Conservation (phyloP, 768 basidiomycete genomes). For the Sutorius australiensis region DNA sequence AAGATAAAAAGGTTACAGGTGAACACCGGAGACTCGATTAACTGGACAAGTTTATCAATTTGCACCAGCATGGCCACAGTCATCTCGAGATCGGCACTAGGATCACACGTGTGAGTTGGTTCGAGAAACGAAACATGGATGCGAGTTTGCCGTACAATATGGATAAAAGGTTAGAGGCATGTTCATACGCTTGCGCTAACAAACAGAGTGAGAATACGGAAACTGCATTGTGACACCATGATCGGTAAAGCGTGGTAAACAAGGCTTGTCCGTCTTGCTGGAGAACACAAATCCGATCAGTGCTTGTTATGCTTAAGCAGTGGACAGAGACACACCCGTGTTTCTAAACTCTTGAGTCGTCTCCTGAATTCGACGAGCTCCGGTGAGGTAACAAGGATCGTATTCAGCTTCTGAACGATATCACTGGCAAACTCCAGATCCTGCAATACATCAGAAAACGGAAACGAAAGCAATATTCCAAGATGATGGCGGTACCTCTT, state of each 20-base stretch:
- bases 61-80: slow-evolving; percentile 94
- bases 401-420: slow-evolving; percentile 96
- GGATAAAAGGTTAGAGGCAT: slow-evolving; percentile 91
- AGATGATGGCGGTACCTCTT: slow-evolving; percentile 62
- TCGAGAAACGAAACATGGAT: not conserved
- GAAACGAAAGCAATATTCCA: not conserved
- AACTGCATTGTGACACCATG: slow-evolving; percentile 99
- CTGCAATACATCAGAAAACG: slow-evolving; percentile 35
- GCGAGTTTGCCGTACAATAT: slow-evolving; percentile 68
- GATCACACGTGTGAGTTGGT: not conserved
- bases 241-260: slow-evolving; percentile 90
- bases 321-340: too few species aligned
- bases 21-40: slow-evolving; percentile 97
- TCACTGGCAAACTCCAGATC: slow-evolving; percentile 97
- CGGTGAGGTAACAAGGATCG: slow-evolving; percentile 93
- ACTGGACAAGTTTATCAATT: slow-evolving; percentile 94
- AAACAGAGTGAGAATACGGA: slow-evolving; percentile 95
- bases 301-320: too few species aligned
- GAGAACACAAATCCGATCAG: not conserved
- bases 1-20: slow-evolving; percentile 64
- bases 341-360: slow-evolving; percentile 88
- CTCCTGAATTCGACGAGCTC: slow-evolving; percentile 95
- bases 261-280: slow-evolving; percentile 95
- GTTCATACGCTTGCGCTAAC: slow-evolving; percentile 97
- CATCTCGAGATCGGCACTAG: slow-evolving; percentile 92